Percentiles rank a stretch among this genome's conserved stretches.
Conservation (phyloP, 352 stramenopile genomes). For the Phytophthora citrophthora region DNA sequence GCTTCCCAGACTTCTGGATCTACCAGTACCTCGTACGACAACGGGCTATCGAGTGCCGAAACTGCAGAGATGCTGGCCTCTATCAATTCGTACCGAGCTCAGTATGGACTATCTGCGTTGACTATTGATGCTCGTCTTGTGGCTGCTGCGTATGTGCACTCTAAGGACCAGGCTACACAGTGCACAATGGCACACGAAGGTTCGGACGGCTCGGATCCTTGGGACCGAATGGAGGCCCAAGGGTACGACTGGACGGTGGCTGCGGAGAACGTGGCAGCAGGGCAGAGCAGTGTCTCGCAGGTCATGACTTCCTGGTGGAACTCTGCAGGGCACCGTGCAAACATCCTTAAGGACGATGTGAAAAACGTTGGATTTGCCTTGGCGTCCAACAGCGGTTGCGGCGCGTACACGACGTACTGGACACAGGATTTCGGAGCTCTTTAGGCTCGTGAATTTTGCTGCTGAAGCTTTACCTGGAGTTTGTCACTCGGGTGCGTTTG, state of each 20-base stretch:
- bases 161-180: slow-evolving; percentile 46
- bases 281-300: slow-evolving; percentile 38
- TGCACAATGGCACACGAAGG: slow-evolving; percentile 58
- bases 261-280: slow-evolving; percentile 64
- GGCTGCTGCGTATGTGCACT: slow-evolving; percentile 47
- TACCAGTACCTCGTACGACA: slow-evolving; percentile 24
- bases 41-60: slow-evolving; percentile 44
- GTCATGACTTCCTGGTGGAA: slow-evolving; percentile 68
- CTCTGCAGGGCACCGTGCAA: slow-evolving; percentile 50
- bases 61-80: slow-evolving; percentile 48
- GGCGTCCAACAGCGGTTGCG: slow-evolving; percentile 34
- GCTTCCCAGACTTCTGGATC: slow-evolving; percentile 19
- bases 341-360: slow-evolving; percentile 60
- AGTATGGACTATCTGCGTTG: slow-evolving; percentile 43
- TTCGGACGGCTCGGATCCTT: slow-evolving; percentile 41
- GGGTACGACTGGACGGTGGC: slow-evolving; percentile 49
- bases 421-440: slow-evolving; percentile 56
- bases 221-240: slow-evolving; percentile 42
- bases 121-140: slow-evolving; percentile 46
- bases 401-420: slow-evolving; percentile 59
- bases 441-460: slow-evolving; percentile 4
- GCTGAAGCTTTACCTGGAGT: slow-evolving; percentile 7
- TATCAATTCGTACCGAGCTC: slow-evolving; percentile 59
- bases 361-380: slow-evolving; percentile 41
- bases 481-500: slow-evolving; percentile 7